Evolutionary conservation across 2,329 filamentous ascomycete species (phyloP).

Genomic region (Aspergillus alliaceus): DNA sequence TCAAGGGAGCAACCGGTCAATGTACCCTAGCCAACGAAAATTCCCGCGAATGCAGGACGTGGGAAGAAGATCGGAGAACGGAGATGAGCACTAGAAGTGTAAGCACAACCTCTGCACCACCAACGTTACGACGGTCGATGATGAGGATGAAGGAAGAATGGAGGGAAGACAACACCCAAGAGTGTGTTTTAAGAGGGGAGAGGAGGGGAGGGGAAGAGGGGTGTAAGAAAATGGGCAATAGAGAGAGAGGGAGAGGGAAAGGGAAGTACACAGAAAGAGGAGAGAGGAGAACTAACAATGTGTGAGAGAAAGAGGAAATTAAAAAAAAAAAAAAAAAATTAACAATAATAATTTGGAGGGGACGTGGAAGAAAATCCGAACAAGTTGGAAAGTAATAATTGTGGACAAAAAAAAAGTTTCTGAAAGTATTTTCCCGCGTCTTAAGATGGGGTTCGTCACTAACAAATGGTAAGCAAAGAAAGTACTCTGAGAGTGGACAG

Average conservation of each 20-base stretch:
- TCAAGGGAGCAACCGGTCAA: slow-evolving; percentile 21
- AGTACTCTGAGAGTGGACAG: slow-evolving; percentile 1
- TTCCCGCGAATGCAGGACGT: slow-evolving; percentile 19
- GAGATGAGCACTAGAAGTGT: slow-evolving; percentile 21
- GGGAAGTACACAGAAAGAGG: slow-evolving; percentile 6
- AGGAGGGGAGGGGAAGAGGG: slow-evolving; percentile 24
- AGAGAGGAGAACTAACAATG: slow-evolving; percentile 7
- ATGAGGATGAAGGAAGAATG: slow-evolving; percentile 14
- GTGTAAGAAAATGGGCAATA: slow-evolving; percentile 18
- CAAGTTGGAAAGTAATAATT: slow-evolving; percentile 17
- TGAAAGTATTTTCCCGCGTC: background rate
- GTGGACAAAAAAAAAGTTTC: slow-evolving; percentile 4
- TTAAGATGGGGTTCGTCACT: background rate
- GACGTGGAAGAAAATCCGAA: slow-evolving; percentile 19
- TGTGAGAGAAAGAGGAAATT: slow-evolving; percentile 11
- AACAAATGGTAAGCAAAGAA: slow-evolving; percentile 1
- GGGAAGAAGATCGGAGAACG: slow-evolving; percentile 19
- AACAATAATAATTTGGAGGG: slow-evolving; percentile 19
- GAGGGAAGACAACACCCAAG: slow-evolving; percentile 21
- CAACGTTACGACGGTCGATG: slow-evolving; percentile 14
- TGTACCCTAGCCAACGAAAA: slow-evolving; percentile 18
- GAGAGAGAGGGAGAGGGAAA: slow-evolving; percentile 16
- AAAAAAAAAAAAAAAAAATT: slow-evolving; percentile 16
- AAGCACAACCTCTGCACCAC: slow-evolving; percentile 20
- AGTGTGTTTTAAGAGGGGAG: slow-evolving; percentile 16